Base-by-base conservation (phyloP, 768 basidiomycete genomes). In the Gymnopilus dilepis region DNA sequence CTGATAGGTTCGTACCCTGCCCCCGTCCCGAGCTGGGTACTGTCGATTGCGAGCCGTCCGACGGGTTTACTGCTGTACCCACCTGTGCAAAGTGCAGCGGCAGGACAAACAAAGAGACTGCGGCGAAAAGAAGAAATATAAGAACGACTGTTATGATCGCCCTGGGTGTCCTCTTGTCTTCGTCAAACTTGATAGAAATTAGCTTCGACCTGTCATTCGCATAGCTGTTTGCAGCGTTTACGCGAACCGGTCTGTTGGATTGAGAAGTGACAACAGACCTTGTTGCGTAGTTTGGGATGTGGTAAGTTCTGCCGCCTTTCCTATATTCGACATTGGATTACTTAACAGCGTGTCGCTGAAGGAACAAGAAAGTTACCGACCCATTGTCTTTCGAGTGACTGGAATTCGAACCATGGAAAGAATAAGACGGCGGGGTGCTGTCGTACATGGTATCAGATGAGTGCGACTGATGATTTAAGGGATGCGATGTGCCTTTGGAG, bases 201-300 rank as follows among this genome's bases (percentile, higher is more conserved):
- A 78, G 62, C 50, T 71, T 74, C 24, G 75, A 75, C 50, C 68
- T 72, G 47, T 78, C 76, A 56, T 76, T 78, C 45, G 77, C 75
- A 60, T 78, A 78, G 63, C 77, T 78, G 34, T 41, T 53, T 43
- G 56, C 54, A 50, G 50, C 31, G 41, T 33, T 52, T 58, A 56
- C 45, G 51, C 26, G 47, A 60, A 24, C 31, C 21, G 13, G 52
- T 12, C 21, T 13, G 52, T 17, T 34, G 17, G 7, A 31, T 12
- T 17, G 28, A 33, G 40, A 28, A 38, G 43, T 52, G 55, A 50
- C 52, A 40, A 60, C 72, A 43, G 38, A 76, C 77, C 76, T 78
- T 59, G 77, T 78, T 24, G 76, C 77, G 60, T 77, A 77, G 59
- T 78, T 78, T 31, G 77, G 76, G 51, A 78, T 72, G 66, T 78